These are phyloP conservation scores for Pichia sp. DNA, from an alignment of 1,139 yeast genomes.

Conservation along the genomic window DNA sequence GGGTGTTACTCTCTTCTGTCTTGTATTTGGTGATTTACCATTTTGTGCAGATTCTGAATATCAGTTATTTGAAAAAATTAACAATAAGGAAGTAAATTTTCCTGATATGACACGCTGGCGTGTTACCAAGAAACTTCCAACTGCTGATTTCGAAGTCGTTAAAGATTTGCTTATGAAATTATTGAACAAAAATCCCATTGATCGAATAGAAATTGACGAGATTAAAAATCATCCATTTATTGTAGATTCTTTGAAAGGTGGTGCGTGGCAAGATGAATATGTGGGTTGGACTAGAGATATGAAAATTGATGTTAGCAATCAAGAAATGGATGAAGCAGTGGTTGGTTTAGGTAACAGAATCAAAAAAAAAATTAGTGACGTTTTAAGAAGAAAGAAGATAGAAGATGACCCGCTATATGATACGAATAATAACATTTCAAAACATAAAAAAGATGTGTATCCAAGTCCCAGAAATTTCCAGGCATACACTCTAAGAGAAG, in stretches of 20 bases:
- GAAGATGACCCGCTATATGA: neutral
- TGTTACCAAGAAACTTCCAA: slow-evolving; percentile 31
- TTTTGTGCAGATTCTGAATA: slow-evolving; percentile 86
- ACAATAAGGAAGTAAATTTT: slow-evolving; percentile 51
- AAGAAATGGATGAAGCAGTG: slow-evolving; percentile 71
- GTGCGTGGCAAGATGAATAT: slow-evolving; percentile 23
- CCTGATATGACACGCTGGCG: slow-evolving; percentile 44
- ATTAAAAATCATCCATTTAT: slow-evolving; percentile 81
- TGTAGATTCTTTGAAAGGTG: slow-evolving; percentile 46
- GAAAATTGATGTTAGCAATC: slow-evolving; percentile 54
- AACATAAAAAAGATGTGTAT: neutral
- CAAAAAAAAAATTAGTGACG: slow-evolving; percentile 52
- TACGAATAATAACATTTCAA: neutral
- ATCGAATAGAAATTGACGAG: slow-evolving; percentile 63
- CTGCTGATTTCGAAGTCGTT: slow-evolving; percentile 51
- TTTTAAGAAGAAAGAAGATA: slow-evolving; percentile 32
- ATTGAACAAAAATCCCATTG: slow-evolving; percentile 63
- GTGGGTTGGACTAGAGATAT: slow-evolving; percentile 25
- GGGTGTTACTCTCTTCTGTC: slow-evolving; percentile 87
- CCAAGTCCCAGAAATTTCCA: slow-evolving; percentile 1
- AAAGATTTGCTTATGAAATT: slow-evolving; percentile 59
- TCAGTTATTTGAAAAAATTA: slow-evolving; percentile 79
- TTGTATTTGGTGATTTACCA: slow-evolving; percentile 83
- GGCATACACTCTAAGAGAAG: slow-evolving; percentile 11
- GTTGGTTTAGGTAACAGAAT: slow-evolving; percentile 70